Evolutionary conservation across 2,329 filamentous ascomycete genomes (phyloP).

Genomic region (Cladophialophora chaetospira): DNA sequence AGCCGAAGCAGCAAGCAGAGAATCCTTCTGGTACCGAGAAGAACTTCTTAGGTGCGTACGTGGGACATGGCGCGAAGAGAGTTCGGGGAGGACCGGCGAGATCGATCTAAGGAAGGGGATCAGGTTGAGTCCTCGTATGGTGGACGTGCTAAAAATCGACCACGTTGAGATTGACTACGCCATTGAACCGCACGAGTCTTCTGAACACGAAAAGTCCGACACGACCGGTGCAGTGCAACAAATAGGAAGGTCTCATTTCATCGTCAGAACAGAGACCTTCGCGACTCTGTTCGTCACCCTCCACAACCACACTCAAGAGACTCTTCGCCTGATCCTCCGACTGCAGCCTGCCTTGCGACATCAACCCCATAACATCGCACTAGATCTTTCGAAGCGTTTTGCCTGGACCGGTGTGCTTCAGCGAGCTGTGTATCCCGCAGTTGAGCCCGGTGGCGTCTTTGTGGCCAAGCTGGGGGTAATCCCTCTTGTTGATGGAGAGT

Average conservation of each 20-base stretch:
- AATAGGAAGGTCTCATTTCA: constrained; percentile 50
- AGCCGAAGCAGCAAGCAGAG: constrained; percentile 72
- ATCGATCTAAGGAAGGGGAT: constrained; percentile 74
- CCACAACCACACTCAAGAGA: constrained; percentile 69
- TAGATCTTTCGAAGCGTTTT: constrained; percentile 80
- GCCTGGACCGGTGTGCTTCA: constrained; percentile 85
- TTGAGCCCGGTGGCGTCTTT: constrained; percentile 61
- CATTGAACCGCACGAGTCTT: constrained; percentile 33
- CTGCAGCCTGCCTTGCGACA: constrained; percentile 76
- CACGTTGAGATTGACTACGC: constrained; percentile 68
- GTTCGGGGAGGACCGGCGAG: constrained; percentile 61
- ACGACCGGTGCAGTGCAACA: constrained; percentile 38
- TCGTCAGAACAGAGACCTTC: constrained; percentile 62
- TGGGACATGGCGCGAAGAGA: constrained; percentile 70
- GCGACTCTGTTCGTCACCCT: constrained; percentile 70
- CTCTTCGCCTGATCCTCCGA: constrained; percentile 72
- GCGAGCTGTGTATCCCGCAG: constrained; percentile 62
- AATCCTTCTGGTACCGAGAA: constrained; percentile 91
- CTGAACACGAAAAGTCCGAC: not conserved
- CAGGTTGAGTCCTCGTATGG: constrained; percentile 70
- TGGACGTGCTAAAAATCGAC: constrained; percentile 78
- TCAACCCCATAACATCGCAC: constrained; percentile 68
- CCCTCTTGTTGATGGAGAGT: constrained; percentile 75
- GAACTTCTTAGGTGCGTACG: constrained; percentile 70
- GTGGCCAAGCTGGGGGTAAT: constrained; percentile 70